Evolutionary conservation across 1,284 basidiomycete genomes (phyloP).

Genomic region (Takashimella koratensis): DNA sequence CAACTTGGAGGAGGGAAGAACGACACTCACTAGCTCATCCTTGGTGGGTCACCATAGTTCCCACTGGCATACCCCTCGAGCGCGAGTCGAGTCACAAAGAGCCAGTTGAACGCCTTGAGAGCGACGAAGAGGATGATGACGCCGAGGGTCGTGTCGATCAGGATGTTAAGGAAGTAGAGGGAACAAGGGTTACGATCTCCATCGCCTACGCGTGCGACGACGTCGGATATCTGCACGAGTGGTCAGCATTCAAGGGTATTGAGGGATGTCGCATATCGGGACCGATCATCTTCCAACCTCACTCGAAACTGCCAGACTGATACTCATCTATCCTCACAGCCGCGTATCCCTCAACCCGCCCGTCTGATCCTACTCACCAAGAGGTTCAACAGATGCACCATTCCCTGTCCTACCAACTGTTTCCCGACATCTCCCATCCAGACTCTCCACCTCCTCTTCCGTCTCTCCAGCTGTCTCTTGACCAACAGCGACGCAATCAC

Average conservation of each 20-base stretch:
- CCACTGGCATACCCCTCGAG: slow-evolving; percentile 80
- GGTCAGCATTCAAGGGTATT: too few species aligned
- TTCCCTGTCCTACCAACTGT: slow-evolving; percentile 86
- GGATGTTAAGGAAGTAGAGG: slow-evolving; percentile 88
- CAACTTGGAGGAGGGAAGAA: neutral
- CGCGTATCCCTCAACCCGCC: neutral
- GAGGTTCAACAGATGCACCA: slow-evolving; percentile 83
- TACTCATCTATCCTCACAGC: too few species aligned
- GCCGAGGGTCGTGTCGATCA: slow-evolving; percentile 90
- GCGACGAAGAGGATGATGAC: slow-evolving; percentile 78
- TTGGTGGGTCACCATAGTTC: slow-evolving; percentile 76
- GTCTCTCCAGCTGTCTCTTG: slow-evolving; percentile 81
- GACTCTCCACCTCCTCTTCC: slow-evolving; percentile 75
- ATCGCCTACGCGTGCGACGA: slow-evolving; percentile 61
- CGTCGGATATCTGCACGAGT: slow-evolving; percentile 43
- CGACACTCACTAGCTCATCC: slow-evolving; percentile 31
- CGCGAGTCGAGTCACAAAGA: slow-evolving; percentile 63
- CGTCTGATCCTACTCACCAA: slow-evolving; percentile 53
- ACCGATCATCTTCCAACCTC: too few species aligned
- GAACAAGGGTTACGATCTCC: slow-evolving; percentile 78
- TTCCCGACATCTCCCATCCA: slow-evolving; percentile 91
- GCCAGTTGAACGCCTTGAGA: slow-evolving; percentile 64
- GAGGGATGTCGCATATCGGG: too few species aligned
- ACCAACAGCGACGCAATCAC: slow-evolving; percentile 80
- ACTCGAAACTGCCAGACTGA: too few species aligned